Percentiles rank a stretch among this genome's conserved stretches.
phyloP scores from a whole-genome alignment of 176 grass and related monocot species.

The Otatea glauca region DNA sequence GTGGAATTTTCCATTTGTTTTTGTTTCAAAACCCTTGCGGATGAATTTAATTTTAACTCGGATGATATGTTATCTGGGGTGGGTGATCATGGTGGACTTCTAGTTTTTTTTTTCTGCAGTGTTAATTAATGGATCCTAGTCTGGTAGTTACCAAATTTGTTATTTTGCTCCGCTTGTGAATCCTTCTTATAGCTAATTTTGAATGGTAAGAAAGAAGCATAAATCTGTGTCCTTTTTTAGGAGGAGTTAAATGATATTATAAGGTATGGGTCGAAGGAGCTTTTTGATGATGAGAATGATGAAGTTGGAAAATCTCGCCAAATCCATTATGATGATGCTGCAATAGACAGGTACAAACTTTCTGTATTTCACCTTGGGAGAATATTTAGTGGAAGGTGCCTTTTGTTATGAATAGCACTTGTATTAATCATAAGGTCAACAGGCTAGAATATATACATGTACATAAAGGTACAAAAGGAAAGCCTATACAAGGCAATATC shows the following conservation, averaged over 20 bases:
- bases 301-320: conserved; percentile 92
- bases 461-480: no score
- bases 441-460: no score
- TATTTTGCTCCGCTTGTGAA: conserved; percentile 16
- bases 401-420: no score
- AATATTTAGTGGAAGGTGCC: background rate
- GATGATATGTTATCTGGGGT: background rate
- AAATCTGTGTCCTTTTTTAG: conserved; percentile 42
- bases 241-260: conserved; percentile 99
- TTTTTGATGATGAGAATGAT: conserved; percentile 93
- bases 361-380: conserved; percentile 31
- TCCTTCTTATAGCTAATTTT: conserved; percentile 29
- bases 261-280: conserved; percentile 96
- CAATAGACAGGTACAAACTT: conserved; percentile 79
- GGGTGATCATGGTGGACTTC: conserved; percentile 29
- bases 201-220: conserved; percentile 30
- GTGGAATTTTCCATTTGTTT: background rate
- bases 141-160: background rate
- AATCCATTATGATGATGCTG: conserved; percentile 95
- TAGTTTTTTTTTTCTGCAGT: conserved; percentile 15
- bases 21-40: conserved; percentile 36
- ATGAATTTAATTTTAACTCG: background rate
- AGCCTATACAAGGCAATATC: no score
- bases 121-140: conserved; percentile 1
- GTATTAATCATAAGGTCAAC: no score